Base-by-base conservation (phyloP, 2,329 filamentous ascomycete genomes). In the Penicillium psychrosexuale region DNA sequence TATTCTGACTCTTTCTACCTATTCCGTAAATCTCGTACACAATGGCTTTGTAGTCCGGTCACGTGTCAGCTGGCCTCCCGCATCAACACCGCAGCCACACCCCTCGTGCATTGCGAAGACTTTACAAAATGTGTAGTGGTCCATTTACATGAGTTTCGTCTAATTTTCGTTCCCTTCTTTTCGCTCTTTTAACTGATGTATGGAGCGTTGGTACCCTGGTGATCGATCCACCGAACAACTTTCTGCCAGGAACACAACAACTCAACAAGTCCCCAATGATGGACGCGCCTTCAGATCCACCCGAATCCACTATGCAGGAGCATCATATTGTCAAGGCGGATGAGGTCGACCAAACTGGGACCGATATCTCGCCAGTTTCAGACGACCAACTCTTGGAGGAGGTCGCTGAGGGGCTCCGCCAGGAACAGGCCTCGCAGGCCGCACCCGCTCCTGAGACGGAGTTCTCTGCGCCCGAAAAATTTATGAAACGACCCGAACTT, bases 271-370 rank as follows among this genome's bases (percentile, higher is more conserved):
- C 51, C 33, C 38, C 38, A 39, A 50, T 55, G 19, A 72, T 72
- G 70, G 68, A 72, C 51, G 57, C 65, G 33, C 24, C 63, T 8
- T 27, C 63, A 36, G 57, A 58, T n/a, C 55, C 66, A 28, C 24
- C 43, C 36, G 67, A 68, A 45, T 45, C 52, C 33, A 59, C 62
- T 36, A 60, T 67, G 61, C 57, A 66, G 33, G 70, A 71, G 34
- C 72, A 75, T 39, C 72, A 75, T 45, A 72, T 80, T 50, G 75
- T 80, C 37, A 77, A 74, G 58, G 78, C 78, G 13, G 78, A 80
- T 64, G 78, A 80, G 59, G 71, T 80, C 24, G 78, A 80, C 55
- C 75, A 78, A 57, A 72, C 73, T 9, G 77, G 77, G 39, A 74
- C 75, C 27, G 75, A 78, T 56, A 78, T 80, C 38, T 72, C 70